phyloP scores from a whole-genome alignment of 768 basidiomycete species.

The Zangia roseola region DNA sequence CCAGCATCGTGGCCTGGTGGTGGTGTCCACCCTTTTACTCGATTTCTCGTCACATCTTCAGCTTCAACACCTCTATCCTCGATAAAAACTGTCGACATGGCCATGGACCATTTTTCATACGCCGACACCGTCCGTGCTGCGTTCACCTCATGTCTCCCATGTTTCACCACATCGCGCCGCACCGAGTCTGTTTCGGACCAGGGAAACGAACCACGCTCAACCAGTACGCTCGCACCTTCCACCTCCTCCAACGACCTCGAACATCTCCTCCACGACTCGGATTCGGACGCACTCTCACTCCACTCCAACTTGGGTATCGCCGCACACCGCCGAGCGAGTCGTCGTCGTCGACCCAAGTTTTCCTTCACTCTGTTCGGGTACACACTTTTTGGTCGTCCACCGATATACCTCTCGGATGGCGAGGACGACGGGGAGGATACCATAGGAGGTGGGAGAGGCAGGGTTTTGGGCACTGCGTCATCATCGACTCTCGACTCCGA shows the following conservation, averaged over 20 bases:
- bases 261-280: constrained; percentile 48
- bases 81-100: background rate
- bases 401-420: constrained; percentile 60
- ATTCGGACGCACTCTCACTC: constrained; percentile 60
- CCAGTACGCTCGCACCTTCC: background rate
- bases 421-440: constrained; percentile 43
- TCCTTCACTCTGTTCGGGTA: constrained; percentile 64
- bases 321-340: constrained; percentile 31
- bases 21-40: too few relatives aligned
- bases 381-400: constrained; percentile 61
- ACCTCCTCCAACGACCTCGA: constrained; percentile 42
- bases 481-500: constrained; percentile 65
- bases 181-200: constrained; percentile 25
- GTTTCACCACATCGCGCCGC: constrained; percentile 42
- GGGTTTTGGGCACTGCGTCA: constrained; percentile 24
- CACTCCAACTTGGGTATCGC: constrained; percentile 57
- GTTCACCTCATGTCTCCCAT: constrained; percentile 58
- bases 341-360: constrained; percentile 31
- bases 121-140: constrained; percentile 59
- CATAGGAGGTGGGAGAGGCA: constrained; percentile 15
- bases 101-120: constrained; percentile 57
- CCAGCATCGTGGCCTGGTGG: too few relatives aligned
- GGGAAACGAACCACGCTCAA: constrained; percentile 31
- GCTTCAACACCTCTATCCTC: background rate
- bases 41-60: too few relatives aligned